Percentiles rank a stretch among this genome's conserved stretches.
Evolutionary conservation across 768 basidiomycete species (phyloP).

Genomic region (Leucogyrophana mollusca): DNA sequence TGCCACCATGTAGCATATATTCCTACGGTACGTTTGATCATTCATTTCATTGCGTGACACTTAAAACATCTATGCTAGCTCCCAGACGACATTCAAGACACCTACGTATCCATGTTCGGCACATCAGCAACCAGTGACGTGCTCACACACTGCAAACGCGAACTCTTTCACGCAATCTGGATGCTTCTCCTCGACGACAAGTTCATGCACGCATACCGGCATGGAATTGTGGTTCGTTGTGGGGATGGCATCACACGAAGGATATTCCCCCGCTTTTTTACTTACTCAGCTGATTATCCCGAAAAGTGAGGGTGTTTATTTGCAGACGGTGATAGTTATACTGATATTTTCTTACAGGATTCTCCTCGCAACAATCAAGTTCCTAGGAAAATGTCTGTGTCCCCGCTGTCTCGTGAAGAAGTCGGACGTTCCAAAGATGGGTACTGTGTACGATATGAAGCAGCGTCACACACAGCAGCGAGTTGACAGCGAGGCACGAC

Average conservation of each 20-base stretch:
- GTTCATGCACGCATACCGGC: constrained; percentile 18
- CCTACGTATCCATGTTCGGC: background rate
- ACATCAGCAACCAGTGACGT: constrained; percentile 1
- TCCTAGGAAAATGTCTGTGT: constrained; percentile 23
- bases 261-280: constrained; percentile 1
- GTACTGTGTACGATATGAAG: constrained; percentile 7
- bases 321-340: background rate
- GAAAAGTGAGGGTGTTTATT: constrained; percentile 14
- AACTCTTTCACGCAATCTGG: constrained; percentile 19
- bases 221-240: constrained; percentile 19
- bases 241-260: background rate
- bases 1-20: constrained; percentile 10
- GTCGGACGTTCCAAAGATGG: constrained; percentile 10
- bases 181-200: constrained; percentile 18
- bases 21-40: background rate
- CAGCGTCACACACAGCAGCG: background rate
- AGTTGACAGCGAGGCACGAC: background rate
- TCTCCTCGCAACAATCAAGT: constrained; percentile 18
- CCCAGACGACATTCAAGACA: background rate
- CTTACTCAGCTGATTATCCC: constrained; percentile 23
- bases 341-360: constrained; percentile 1
- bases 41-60: constrained; percentile 11
- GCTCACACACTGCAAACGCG: constrained; percentile 11
- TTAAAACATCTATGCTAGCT: constrained; percentile 2
- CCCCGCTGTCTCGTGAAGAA: constrained; percentile 21